phyloP scores from a whole-genome alignment of 2,329 filamentous ascomycete genomes.

The Exophiala xenobiotica region DNA sequence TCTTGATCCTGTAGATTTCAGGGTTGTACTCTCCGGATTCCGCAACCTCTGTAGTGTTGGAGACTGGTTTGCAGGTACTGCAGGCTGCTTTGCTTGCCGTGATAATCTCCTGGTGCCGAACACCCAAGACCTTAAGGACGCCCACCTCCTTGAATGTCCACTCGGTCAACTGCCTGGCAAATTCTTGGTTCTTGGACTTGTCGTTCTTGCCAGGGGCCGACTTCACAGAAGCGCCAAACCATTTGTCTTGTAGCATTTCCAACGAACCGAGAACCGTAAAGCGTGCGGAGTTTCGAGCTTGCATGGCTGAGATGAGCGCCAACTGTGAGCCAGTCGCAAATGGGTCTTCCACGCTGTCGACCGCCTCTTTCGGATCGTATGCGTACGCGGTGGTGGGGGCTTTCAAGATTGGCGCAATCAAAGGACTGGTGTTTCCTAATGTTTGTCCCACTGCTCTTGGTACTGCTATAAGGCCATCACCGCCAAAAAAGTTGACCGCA shows the following conservation, averaged over 20 bases:
- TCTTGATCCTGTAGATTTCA: constrained; percentile 91
- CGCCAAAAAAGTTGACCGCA: constrained; percentile 74
- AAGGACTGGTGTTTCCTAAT: constrained; percentile 70
- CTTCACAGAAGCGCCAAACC: constrained; percentile 80
- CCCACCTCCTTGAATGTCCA: constrained; percentile 97
- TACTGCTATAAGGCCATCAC: constrained; percentile 71
- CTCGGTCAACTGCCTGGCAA: constrained; percentile 79
- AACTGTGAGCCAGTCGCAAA: constrained; percentile 84
- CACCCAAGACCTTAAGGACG: constrained; percentile 77
- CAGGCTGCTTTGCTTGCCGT: constrained; percentile 46
- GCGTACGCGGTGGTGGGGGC: constrained; percentile 85
- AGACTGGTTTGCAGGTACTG: constrained; percentile 40
- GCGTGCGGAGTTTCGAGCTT: constrained; percentile 90
- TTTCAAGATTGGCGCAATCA: constrained; percentile 77
- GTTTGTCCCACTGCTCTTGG: constrained; percentile 78
- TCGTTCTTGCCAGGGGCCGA: constrained; percentile 54
- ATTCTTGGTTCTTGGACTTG: constrained; percentile 76
- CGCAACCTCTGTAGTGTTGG: constrained; percentile 48
- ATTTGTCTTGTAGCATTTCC: constrained; percentile 83
- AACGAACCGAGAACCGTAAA: constrained; percentile 81
- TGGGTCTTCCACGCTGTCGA: constrained; percentile 67
- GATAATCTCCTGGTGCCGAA: constrained; percentile 66
- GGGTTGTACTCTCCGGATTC: constrained; percentile 62
- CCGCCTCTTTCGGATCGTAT: constrained; percentile 89
- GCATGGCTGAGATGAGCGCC: constrained; percentile 77